Conservation (phyloP, 306 rosid species). For the Cicer cuneatum region DNA sequence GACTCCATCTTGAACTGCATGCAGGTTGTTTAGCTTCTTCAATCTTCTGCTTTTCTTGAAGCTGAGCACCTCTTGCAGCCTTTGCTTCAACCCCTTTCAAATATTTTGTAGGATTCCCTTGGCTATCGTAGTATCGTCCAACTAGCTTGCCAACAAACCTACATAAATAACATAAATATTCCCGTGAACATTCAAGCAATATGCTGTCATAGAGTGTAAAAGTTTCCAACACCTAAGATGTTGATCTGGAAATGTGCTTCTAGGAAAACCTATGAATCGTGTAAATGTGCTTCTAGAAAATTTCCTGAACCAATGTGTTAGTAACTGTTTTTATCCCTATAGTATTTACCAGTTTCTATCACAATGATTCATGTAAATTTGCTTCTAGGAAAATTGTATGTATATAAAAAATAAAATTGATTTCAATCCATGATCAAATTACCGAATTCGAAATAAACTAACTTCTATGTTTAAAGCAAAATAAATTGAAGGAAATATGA, state of each 20-base stretch:
- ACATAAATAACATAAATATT: conserved; percentile 26
- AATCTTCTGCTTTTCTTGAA: conserved; percentile 82
- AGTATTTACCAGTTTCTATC: too few species aligned
- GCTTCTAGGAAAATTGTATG: not conserved
- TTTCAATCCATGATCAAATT: not conserved
- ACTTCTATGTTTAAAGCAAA: not conserved
- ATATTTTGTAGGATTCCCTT: conserved; percentile 82
- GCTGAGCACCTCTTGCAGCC: conserved; percentile 95
- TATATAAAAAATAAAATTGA: not conserved
- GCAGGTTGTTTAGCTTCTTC: conserved; percentile 86
- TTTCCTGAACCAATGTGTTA: too few species aligned
- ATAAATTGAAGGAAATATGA: conserved; percentile 38
- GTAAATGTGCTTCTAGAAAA: too few species aligned
- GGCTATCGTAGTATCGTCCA: conserved; percentile 76
- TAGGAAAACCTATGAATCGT: too few species aligned
- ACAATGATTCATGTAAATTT: not conserved
- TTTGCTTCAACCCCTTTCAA: conserved; percentile 94
- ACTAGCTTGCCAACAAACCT: conserved; percentile 86
- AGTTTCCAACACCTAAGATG: not conserved
- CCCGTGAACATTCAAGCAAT: conserved; percentile 24
- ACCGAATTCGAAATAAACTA: not conserved
- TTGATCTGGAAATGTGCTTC: not conserved
- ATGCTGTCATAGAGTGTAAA: not conserved
- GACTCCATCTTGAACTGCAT: conserved; percentile 97
- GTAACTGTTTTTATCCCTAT: too few species aligned